These are phyloP conservation scores for Smittium culicis DNA, from an alignment of 371 early-diverging fungal species.

Conservation along the genomic window DNA sequence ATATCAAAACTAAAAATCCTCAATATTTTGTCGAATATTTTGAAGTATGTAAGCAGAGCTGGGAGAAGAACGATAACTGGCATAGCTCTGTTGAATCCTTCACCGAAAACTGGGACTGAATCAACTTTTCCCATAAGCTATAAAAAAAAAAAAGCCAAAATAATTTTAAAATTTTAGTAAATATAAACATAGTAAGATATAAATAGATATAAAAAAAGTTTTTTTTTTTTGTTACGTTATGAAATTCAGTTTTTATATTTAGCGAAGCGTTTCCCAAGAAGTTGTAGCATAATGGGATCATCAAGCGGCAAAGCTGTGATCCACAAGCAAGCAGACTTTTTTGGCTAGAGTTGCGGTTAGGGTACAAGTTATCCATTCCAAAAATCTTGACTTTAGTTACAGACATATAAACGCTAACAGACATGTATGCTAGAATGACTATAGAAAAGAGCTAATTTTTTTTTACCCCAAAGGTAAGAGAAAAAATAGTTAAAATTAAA, in stretches of 20 bases:
- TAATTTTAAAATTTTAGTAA: too few relatives aligned
- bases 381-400: slow-evolving; percentile 75
- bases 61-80: slow-evolving; percentile 70
- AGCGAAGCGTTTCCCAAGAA: slow-evolving; percentile 42
- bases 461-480: too few relatives aligned
- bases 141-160: not conserved
- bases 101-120: slow-evolving; percentile 76
- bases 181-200: slow-evolving; percentile 8
- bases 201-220: not conserved
- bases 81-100: slow-evolving; percentile 71
- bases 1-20: slow-evolving; percentile 22
- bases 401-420: slow-evolving; percentile 75
- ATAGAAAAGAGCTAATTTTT: slow-evolving; percentile 38
- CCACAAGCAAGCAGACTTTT: slow-evolving; percentile 77
- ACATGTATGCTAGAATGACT: slow-evolving; percentile 72
- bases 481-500: too few relatives aligned
- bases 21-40: slow-evolving; percentile 62
- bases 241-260: slow-evolving; percentile 8
- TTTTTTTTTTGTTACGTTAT: slow-evolving; percentile 14
- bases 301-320: slow-evolving; percentile 73
- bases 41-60: slow-evolving; percentile 53
- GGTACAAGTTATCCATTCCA: slow-evolving; percentile 67
- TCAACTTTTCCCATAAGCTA: slow-evolving; percentile 73
- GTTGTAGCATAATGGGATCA: slow-evolving; percentile 87
- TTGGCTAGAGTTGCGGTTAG: slow-evolving; percentile 82